Base-by-base conservation (phyloP, 139 green algal genomes). In the Closterium sp. region DNA sequence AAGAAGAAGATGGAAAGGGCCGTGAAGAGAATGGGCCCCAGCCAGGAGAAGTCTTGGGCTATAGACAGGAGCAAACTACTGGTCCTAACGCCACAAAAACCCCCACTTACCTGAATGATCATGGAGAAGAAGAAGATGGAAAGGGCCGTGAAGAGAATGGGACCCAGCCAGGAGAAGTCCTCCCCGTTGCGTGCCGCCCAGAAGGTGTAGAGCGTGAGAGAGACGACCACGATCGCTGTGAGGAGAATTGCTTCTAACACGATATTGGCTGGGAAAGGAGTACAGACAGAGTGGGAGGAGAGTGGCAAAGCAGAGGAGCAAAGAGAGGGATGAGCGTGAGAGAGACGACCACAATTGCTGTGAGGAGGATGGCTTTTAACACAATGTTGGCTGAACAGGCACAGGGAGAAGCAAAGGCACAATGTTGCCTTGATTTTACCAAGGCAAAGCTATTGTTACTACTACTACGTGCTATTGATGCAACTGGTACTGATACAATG, bases 121-220 rank as follows among this genome's bases (percentile, higher is more conserved):
- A 29, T 87, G 9, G 28, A 87, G 28, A 34, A 87, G 2, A 21
- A 10, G 85, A 87, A 7, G 85, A 87, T 87, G 85, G 9, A 34
- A 24, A 87, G 85, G 11, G 85, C 85, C 32, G 28, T 32, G 88
- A 96, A 97, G n/a, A 97, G 95, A 86, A 97, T 96, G 21, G 96
- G 96, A 0, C 95, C 96, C 87, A 97, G 90, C 86, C 94, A 96
- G 32, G 30, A 73, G 31, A 97, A 97, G 50, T 97, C 97, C 1
- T 95, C 42, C 30, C 96, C 97, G 9, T 95, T 91, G 17, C 85
- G 70, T 17, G 93, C 95, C n/a, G 96, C 96, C 24, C 94, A 93
- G 93, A 97, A 98, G 89, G 96, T 96, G 95, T 97, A 98, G 5
- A 45, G 79, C 3, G 96, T 97, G 9, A 97, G 92, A 5, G 87